Conservation (phyloP, 2,329 filamentous ascomycete species). For the Fusarium hainanense region DNA sequence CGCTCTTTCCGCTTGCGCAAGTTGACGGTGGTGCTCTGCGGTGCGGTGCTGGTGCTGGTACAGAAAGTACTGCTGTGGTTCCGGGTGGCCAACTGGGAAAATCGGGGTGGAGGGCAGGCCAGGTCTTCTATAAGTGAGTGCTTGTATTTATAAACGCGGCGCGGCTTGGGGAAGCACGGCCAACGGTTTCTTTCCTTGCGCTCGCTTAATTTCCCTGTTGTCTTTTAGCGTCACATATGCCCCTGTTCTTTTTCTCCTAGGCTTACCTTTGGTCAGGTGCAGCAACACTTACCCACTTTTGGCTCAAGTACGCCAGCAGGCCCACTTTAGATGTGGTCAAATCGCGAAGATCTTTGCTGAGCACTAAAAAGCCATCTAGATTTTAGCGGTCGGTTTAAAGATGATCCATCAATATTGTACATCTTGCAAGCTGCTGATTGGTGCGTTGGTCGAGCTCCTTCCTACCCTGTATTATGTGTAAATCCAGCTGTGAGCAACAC, state of each 20-base stretch:
- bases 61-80: conserved; percentile 38
- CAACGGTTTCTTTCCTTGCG: conserved; percentile 51
- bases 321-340: conserved; percentile 32
- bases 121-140: conserved; percentile 58
- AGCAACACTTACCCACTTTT: conserved; percentile 33
- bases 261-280: conserved; percentile 37
- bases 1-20: conserved; percentile 40
- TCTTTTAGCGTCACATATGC: conserved; percentile 48
- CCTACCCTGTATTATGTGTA: not conserved
- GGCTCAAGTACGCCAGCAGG: conserved; percentile 21
- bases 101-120: conserved; percentile 58
- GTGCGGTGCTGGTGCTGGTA: conserved; percentile 7
- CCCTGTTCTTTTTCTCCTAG: conserved; percentile 38
- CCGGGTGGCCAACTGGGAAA: conserved; percentile 49
- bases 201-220: conserved; percentile 55
- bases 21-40: conserved; percentile 10
- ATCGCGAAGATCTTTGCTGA: conserved; percentile 31
- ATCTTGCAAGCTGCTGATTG: not conserved
- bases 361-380: not conserved
- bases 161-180: conserved; percentile 45
- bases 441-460: not conserved
- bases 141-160: conserved; percentile 59
- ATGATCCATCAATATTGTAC: not conserved
- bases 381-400: conserved; percentile 6
- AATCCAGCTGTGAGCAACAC: not conserved